Evolutionary conservation across 2,329 filamentous ascomycete genomes (phyloP), one percentile per base, ranked within the genome.

Genomic region (Reticulascus tulasneorum): DNA sequence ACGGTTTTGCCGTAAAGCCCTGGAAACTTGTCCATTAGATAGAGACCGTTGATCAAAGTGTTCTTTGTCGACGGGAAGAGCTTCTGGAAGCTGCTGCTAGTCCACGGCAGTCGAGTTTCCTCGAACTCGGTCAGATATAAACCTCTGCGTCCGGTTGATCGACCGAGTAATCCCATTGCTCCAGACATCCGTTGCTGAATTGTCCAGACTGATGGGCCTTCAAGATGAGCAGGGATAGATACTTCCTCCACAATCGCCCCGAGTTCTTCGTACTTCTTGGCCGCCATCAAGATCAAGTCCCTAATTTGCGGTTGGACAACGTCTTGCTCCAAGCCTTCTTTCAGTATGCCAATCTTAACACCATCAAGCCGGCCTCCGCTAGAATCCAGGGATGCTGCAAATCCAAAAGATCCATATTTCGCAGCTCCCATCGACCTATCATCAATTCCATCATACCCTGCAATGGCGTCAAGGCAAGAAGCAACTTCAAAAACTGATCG

Each of bases 21-120:
- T 0, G 69, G 72, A 38, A 72, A 69, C 3, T 53, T 49, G 9
- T 66, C 52, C 23, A 55, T 47, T 0, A 71, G 58, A 33, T 74
- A 75, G 0, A 69, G 47, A 1, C 71, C 72, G 31, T 74, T 73
- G 30, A 75, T 63, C 29, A 73, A 66, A 5, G 71, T 72, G 44
- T 76, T 76, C 42, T 74, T 75, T 0, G 72, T 75, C 0, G 69
- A 67, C 11, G 62, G 67, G 47, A 73, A 74, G 2, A 72, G 60
- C 23, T 70, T 65, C 24, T 73, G 62, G 50, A 75, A 79, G 33
- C 64, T 67, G 7, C 64, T 56, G 17, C 65, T 56, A 1, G 59
- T 66, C 60, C 65, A 67, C 0, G 66, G 66, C 5, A 70, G 60
- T 15, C 73, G 58, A 4, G 66, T 58, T 6, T 58, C 50, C 40